Conservation (phyloP, 306 rosid genomes). For the Rubus idaeus region DNA sequence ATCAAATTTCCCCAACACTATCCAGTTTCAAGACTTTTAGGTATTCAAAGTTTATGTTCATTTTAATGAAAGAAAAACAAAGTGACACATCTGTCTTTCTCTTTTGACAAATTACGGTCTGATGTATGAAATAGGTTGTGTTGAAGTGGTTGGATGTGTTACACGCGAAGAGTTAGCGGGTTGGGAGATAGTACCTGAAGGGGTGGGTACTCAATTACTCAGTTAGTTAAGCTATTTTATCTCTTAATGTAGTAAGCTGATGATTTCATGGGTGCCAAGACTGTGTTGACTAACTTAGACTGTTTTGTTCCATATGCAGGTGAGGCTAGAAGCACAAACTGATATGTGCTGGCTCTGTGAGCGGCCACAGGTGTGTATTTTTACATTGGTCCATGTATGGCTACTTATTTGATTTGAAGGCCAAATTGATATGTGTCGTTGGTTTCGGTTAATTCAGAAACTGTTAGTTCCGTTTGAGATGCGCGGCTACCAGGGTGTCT, state of each 20-base stretch:
- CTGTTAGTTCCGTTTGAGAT: slow-evolving; percentile 91
- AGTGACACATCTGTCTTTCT: not conserved
- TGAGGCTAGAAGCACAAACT: slow-evolving; percentile 83
- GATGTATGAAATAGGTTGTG: slow-evolving; percentile 51
- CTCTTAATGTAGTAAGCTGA: not conserved
- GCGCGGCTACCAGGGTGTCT: slow-evolving; percentile 93
- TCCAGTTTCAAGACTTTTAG: slow-evolving; percentile 88
- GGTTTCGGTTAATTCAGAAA: slow-evolving; percentile 45
- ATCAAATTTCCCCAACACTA: slow-evolving; percentile 77
- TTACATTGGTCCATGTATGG: slow-evolving; percentile 9
- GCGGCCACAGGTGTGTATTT: slow-evolving; percentile 67
- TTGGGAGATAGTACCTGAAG: slow-evolving; percentile 90
- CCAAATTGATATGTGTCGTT: not conserved
- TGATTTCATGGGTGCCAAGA: slow-evolving; percentile 10
- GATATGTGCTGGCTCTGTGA: slow-evolving; percentile 93
- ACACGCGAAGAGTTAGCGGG: slow-evolving; percentile 62
- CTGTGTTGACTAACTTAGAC: slow-evolving; percentile 16
- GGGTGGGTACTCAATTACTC: slow-evolving; percentile 42
- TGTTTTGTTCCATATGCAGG: slow-evolving; percentile 46
- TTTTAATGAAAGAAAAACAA: not conserved
- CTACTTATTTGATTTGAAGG: slow-evolving; percentile 3
- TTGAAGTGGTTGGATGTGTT: slow-evolving; percentile 88
- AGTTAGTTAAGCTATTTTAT: not conserved
- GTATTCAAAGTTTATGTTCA: slow-evolving; percentile 30
- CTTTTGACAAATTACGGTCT: slow-evolving; percentile 19